These are phyloP conservation scores for Kwoniella pini DNA, from an alignment of 768 basidiomycete genomes.

Conservation along the genomic window DNA sequence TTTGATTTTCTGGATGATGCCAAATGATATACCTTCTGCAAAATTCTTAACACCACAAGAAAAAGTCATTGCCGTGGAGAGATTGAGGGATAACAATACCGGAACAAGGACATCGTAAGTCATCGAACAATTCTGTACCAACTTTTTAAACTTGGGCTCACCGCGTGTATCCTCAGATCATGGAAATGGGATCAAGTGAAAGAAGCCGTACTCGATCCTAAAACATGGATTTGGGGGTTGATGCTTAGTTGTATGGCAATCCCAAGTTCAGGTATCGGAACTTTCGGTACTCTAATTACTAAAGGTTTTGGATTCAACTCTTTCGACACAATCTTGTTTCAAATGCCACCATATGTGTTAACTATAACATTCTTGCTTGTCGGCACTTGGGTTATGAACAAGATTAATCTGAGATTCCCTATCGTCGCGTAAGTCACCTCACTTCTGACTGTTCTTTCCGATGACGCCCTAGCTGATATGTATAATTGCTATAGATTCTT, in stretches of 20 bases:
- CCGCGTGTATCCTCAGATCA: too few relatives aligned
- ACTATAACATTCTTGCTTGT: conserved; percentile 13
- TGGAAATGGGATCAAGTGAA: conserved; percentile 37
- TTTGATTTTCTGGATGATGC: conserved; percentile 28
- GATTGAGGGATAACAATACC: conserved; percentile 39
- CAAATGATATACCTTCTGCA: conserved; percentile 25
- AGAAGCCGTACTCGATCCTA: conserved; percentile 42
- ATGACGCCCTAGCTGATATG: not conserved
- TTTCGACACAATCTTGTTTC: conserved; percentile 28
- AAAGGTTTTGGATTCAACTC: conserved; percentile 30
- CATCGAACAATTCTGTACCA: too few relatives aligned
- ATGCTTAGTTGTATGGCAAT: conserved; percentile 33
- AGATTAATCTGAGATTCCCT: conserved; percentile 25
- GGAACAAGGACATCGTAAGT: conserved; percentile 27
- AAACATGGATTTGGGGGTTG: conserved; percentile 27
- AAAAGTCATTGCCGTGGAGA: conserved; percentile 31
- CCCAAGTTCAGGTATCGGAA: conserved; percentile 24
- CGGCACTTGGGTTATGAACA: conserved; percentile 30
- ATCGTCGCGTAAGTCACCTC: conserved; percentile 23
- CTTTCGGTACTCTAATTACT: conserved; percentile 33
- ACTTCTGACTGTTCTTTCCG: not conserved
- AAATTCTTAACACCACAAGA: conserved; percentile 32
- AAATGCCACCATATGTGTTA: conserved; percentile 32
- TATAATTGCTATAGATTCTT: conserved; percentile 9
- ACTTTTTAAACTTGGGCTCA: too few relatives aligned